Base-by-base conservation (phyloP, 192 early-diverging fungal species). In the Umbelopsis vinacea region DNA sequence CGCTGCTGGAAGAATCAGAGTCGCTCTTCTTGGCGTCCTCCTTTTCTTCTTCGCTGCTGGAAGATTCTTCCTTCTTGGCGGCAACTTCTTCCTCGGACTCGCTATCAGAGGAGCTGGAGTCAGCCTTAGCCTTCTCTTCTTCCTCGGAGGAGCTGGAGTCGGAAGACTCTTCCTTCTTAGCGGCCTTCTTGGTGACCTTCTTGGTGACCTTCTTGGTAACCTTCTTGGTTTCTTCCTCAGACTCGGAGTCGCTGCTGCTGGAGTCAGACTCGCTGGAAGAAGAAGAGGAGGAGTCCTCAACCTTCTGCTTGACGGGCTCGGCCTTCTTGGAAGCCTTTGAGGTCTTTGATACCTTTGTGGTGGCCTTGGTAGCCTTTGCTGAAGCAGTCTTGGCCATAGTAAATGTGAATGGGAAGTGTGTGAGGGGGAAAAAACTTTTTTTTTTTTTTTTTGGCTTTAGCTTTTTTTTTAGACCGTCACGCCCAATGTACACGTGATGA, bases 311-410 rank as follows among this genome's bases (percentile, higher is more conserved):
- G 21, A 71, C 85, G 69, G 84, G 80, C 73, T 88, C 83, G 71
- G 68, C 54, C 77, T 78, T 76, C 66, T 78, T 75, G 48, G 40
- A 29, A 60, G 70, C 22, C 23, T 70, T 53, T 7, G 73, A 53
- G 29, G 66, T 55, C 74, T 85, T 85, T 72, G 74, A 60, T 55
- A 76, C 85, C 81, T 88, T 88, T 72, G 81, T 85, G 70, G 52
- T 57, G 74, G 74, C 75, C 74, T 82, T 82, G 46, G 45, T 54
- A 67, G 71, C 78, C 55, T 73, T 80, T 47, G 70, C 63, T 63
- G 77, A 77, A 68, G 83, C 82, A 73, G 74, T 78, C 46, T 57
- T 78, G 70, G 67, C 55, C 55, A 75, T 75, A 37, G 19, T 68
- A 68, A 67, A 46, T 54, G 24, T 52, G 9, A 72, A 47, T 52